Conservation (phyloP, 78 protist species). For the Chrysochromulina tobinii region DNA sequence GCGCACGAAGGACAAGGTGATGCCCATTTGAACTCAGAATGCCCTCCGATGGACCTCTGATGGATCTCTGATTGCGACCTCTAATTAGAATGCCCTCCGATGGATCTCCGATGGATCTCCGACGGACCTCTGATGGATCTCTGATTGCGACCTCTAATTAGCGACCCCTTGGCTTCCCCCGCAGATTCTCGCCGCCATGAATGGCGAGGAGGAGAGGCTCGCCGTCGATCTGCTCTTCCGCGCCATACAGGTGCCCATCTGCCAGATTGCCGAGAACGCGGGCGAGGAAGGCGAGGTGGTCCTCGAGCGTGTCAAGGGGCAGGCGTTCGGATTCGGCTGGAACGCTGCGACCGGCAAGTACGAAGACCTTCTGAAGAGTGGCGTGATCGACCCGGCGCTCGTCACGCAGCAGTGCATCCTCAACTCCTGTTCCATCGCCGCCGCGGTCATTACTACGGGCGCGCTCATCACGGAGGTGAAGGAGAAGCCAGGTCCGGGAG, state of each 20-base stretch:
- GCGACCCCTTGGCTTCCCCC: too few relatives aligned
- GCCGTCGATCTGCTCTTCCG: conserved; percentile 3
- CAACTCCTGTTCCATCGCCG: conserved; percentile 16
- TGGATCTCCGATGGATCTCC: too few relatives aligned
- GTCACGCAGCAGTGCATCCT: neutral
- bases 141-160: too few relatives aligned
- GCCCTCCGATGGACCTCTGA: too few relatives aligned
- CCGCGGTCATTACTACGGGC: neutral
- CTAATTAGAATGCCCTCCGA: too few relatives aligned
- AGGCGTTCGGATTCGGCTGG: conserved; percentile 1
- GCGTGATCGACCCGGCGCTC: conserved; percentile 37
- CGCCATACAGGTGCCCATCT: neutral
- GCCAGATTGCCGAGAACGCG: conserved; percentile 17
- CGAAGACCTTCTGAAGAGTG: conserved; percentile 14
- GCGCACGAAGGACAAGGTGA: neutral
- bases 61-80: too few relatives aligned
- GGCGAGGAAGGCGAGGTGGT: neutral
- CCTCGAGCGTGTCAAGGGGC: neutral
- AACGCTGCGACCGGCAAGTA: conserved; percentile 29
- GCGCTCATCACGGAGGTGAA: neutral
- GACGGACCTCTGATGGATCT: too few relatives aligned
- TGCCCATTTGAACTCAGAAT: too few relatives aligned
- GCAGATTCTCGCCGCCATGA: neutral
- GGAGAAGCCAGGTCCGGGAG: neutral
- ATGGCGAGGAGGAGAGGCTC: neutral